Evolutionary conservation across 2,329 filamentous ascomycete genomes (phyloP).

Genomic region (Botrytis aclada): DNA sequence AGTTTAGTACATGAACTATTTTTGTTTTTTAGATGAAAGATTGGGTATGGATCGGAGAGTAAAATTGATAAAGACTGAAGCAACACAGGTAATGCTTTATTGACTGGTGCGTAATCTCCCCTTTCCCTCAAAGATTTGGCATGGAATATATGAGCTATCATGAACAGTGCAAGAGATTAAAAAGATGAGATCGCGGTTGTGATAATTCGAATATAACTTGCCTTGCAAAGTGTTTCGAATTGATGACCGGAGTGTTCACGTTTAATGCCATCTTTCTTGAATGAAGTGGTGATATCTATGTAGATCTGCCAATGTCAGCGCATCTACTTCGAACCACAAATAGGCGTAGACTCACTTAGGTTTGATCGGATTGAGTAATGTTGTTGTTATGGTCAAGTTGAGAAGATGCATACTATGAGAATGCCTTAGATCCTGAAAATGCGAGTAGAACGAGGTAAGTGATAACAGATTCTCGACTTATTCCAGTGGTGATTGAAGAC

Average conservation of each 20-base stretch:
- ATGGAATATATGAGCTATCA: not conserved
- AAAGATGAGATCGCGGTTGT: not conserved
- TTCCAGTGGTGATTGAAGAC: not conserved
- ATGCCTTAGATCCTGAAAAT: not conserved
- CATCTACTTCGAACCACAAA: not conserved
- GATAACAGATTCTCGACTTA: not conserved
- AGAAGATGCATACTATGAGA: not conserved
- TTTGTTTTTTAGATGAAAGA: not conserved
- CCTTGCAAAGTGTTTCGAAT: not conserved
- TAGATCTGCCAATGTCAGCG: not conserved
- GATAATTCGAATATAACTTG: not conserved
- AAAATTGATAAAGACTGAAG: not conserved
- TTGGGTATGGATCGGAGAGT: not conserved
- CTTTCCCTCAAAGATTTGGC: not conserved
- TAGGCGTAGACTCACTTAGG: not conserved
- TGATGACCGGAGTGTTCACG: not conserved
- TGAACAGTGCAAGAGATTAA: not conserved
- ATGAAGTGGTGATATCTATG: not conserved
- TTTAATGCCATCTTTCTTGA: not conserved
- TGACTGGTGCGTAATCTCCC: not conserved
- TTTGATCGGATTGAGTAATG: not conserved
- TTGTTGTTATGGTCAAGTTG: not conserved
- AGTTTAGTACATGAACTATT: not conserved
- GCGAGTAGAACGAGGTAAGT: not conserved
- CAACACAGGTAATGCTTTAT: not conserved